Conservation (phyloP, 139 green algal species). For the Pycnococcus provasolii region DNA sequence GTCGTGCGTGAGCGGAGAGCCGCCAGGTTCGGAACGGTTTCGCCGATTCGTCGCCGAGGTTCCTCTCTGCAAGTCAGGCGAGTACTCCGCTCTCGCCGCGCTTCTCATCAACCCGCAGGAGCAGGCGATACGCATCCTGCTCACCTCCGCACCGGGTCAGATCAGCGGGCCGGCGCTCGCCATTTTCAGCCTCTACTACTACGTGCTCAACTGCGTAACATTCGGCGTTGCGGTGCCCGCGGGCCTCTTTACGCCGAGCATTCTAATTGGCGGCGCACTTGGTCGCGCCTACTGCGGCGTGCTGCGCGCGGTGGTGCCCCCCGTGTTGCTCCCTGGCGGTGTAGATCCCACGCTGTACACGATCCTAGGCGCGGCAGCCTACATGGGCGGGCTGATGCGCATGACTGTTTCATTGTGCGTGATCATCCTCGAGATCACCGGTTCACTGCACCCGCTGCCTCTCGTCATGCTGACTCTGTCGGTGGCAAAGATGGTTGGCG, state of each 20-base stretch:
- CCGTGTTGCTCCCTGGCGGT: neutral
- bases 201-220: conserved; percentile 50
- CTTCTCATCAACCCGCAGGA: conserved; percentile 82
- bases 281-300: conserved; percentile 55
- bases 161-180: conserved; percentile 47
- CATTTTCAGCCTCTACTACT: conserved; percentile 50
- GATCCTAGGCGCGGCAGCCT: conserved; percentile 53
- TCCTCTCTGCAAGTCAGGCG: too few species aligned
- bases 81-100: conserved; percentile 73
- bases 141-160: conserved; percentile 53
- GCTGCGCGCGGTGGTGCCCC: neutral
- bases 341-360: conserved; percentile 32
- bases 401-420: conserved; percentile 63
- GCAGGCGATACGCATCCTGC: conserved; percentile 73
- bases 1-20: too few species aligned
- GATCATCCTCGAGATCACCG: conserved; percentile 75
- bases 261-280: conserved; percentile 65
- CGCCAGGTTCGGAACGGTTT: too few species aligned
- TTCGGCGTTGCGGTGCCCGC: conserved; percentile 56
- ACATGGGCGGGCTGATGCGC: conserved; percentile 62
- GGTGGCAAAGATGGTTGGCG: conserved; percentile 54
- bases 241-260: conserved; percentile 70
- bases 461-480: conserved; percentile 76
- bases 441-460: conserved; percentile 66
- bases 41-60: too few species aligned